These are phyloP conservation scores for Alternaria consortialis DNA, from an alignment of 2,329 filamentous ascomycete genomes.

Conservation along the genomic window DNA sequence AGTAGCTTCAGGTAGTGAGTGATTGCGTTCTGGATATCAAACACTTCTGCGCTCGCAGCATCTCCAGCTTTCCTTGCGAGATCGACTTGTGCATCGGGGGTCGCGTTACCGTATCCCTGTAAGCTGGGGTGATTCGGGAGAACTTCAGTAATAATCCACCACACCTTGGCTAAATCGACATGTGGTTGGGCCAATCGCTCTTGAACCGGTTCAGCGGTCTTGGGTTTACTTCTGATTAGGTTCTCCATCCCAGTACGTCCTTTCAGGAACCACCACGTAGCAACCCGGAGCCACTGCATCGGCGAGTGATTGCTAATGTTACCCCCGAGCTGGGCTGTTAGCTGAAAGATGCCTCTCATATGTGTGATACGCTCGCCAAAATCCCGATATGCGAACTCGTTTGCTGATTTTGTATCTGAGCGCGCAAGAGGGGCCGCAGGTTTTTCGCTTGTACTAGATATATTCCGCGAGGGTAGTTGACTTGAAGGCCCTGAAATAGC, in stretches of 20 bases:
- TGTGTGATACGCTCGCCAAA: slow-evolving; percentile 77
- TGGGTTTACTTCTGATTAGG: slow-evolving; percentile 71
- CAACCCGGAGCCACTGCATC: slow-evolving; percentile 74
- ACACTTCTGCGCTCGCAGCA: slow-evolving; percentile 55
- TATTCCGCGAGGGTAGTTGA: slow-evolving; percentile 27
- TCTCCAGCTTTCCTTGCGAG: slow-evolving; percentile 56
- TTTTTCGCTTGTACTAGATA: slow-evolving; percentile 27
- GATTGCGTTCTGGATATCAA: slow-evolving; percentile 64
- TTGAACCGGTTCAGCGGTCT: slow-evolving; percentile 61
- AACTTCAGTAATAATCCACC: slow-evolving; percentile 73
- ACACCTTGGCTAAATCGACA: slow-evolving; percentile 82
- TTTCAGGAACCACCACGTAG: slow-evolving; percentile 89
- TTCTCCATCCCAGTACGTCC: slow-evolving; percentile 79
- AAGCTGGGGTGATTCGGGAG: slow-evolving; percentile 48
- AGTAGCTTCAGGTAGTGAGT: slow-evolving; percentile 75
- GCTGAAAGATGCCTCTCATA: slow-evolving; percentile 76
- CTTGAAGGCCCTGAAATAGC: background rate
- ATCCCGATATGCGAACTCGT: slow-evolving; percentile 65
- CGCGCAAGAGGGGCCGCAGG: slow-evolving; percentile 30
- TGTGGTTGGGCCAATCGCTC: slow-evolving; percentile 75
- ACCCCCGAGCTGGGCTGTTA: slow-evolving; percentile 78
- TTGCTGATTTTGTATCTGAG: slow-evolving; percentile 45
- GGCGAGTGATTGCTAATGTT: slow-evolving; percentile 71
- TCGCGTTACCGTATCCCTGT: slow-evolving; percentile 34
- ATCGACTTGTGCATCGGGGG: slow-evolving; percentile 45